Evolutionary conservation across 768 basidiomycete genomes (phyloP).

Genomic region (Psilocybe sp.): DNA sequence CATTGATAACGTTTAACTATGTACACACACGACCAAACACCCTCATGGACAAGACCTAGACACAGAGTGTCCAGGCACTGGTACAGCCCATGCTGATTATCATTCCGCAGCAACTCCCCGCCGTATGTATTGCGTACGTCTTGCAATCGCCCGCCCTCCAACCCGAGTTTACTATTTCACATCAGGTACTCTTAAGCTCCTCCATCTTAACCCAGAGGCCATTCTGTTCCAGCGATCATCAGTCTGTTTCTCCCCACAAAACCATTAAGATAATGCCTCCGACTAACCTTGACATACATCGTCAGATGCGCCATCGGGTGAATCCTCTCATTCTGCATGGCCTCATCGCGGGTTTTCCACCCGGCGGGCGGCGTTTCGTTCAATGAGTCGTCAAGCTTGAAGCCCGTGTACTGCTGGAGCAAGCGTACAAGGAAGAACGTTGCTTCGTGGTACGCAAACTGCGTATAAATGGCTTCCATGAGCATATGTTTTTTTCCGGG

Average conservation of each 20-base stretch:
- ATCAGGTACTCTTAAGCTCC: constrained; percentile 2
- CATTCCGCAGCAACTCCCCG: too few species aligned
- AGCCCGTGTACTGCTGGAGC: constrained; percentile 43
- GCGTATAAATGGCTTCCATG: background rate
- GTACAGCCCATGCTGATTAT: too few species aligned
- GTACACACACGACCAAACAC: too few species aligned
- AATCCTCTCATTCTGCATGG: constrained; percentile 38
- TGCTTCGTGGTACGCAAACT: constrained; percentile 51
- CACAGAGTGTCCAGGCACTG: too few species aligned
- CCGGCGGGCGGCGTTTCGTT: constrained; percentile 42
- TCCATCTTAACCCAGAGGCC: constrained; percentile 28
- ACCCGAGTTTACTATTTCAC: too few species aligned
- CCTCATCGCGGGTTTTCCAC: constrained; percentile 34
- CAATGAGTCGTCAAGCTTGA: constrained; percentile 30
- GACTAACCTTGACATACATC: constrained; percentile 31
- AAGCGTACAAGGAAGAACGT: constrained; percentile 54
- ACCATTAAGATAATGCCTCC: constrained; percentile 2
- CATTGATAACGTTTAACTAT: too few species aligned
- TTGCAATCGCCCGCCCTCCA: too few species aligned
- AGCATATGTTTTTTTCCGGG: background rate
- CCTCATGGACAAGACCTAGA: too few species aligned
- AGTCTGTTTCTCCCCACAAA: background rate
- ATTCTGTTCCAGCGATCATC: constrained; percentile 15
- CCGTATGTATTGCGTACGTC: too few species aligned
- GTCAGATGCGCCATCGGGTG: constrained; percentile 39